Conservation (phyloP, 495 filamentous ascomycete species). For the Neurospora sp. region DNA sequence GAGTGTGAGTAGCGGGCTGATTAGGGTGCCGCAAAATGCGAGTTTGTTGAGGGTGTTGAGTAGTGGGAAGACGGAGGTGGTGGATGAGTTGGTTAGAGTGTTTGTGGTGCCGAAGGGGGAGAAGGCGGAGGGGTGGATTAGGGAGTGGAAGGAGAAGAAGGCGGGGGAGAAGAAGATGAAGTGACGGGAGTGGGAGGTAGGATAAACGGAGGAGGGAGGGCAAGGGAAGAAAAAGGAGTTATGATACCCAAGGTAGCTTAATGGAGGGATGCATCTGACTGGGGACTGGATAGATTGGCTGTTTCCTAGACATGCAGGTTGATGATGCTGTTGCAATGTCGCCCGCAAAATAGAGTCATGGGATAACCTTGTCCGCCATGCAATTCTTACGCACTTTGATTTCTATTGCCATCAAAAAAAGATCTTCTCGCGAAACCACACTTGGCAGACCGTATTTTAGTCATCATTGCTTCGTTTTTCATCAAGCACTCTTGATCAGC, state of each 20-base stretch:
- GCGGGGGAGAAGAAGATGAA: slow-evolving; percentile 18
- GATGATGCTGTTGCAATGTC: neutral
- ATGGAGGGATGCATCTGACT: neutral
- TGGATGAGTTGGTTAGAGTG: slow-evolving; percentile 75
- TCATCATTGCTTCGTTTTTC: no score
- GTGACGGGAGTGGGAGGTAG: neutral
- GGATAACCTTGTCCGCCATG: neutral
- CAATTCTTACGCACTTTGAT: neutral
- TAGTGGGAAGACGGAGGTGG: slow-evolving; percentile 72
- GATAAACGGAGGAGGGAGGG: neutral
- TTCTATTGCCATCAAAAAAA: neutral
- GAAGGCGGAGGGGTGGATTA: slow-evolving; percentile 62
- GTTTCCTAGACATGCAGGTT: neutral
- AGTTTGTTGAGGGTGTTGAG: slow-evolving; percentile 61
- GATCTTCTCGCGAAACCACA: neutral
- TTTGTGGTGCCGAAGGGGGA: slow-evolving; percentile 60
- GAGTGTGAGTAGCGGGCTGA: slow-evolving; percentile 65
- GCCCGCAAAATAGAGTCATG: neutral
- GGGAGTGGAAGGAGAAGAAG: slow-evolving; percentile 69
- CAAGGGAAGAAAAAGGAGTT: neutral
- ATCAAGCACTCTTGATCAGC: no score
- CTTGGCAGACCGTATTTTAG: no score
- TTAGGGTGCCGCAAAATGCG: slow-evolving; percentile 84
- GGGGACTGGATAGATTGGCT: neutral
- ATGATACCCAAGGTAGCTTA: neutral